Percentiles rank a stretch among this genome's conserved stretches.
Conservation (phyloP, 73 alveolate species). For the Durusdinium trenchii region DNA sequence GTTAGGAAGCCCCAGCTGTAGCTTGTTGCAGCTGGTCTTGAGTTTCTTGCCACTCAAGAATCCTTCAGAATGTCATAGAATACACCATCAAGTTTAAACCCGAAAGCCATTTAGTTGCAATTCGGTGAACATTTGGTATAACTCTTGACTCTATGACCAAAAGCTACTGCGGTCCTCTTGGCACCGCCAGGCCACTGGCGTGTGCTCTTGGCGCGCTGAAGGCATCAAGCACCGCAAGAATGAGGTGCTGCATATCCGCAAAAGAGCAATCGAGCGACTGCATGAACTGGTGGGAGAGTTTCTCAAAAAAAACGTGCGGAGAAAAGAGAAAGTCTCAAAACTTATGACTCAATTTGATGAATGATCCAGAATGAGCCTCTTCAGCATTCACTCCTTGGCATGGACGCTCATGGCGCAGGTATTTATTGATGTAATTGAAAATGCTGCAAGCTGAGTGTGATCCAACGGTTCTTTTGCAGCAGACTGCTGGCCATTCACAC, state of each 20-base stretch:
- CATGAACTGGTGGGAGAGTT: not conserved
- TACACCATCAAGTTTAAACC: not conserved
- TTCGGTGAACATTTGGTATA: not conserved
- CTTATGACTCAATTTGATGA: not conserved
- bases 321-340: not conserved
- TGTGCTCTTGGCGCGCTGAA: slow-evolving; percentile 99
- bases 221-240: slow-evolving; percentile 98
- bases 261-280: not conserved
- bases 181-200: slow-evolving; percentile 98
- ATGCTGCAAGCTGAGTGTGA: not conserved
- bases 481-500: not conserved
- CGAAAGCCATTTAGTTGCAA: not conserved
- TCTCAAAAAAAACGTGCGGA: not conserved
- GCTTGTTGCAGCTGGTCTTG: not conserved
- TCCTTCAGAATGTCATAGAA: not conserved
- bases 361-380: not conserved
- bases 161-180: not conserved
- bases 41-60: not conserved
- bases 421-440: slow-evolving; percentile 99
- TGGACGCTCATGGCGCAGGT: slow-evolving; percentile 74
- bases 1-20: not conserved
- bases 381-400: not conserved
- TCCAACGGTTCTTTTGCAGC: too few species aligned
- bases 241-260: slow-evolving; percentile 96
- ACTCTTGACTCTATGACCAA: not conserved